A percentile compares a stretch with the other conserved stretches of the same genome.
These are phyloP conservation scores for Termitomyces heimii DNA, from an alignment of 768 basidiomycete species.

Conservation along the genomic window DNA sequence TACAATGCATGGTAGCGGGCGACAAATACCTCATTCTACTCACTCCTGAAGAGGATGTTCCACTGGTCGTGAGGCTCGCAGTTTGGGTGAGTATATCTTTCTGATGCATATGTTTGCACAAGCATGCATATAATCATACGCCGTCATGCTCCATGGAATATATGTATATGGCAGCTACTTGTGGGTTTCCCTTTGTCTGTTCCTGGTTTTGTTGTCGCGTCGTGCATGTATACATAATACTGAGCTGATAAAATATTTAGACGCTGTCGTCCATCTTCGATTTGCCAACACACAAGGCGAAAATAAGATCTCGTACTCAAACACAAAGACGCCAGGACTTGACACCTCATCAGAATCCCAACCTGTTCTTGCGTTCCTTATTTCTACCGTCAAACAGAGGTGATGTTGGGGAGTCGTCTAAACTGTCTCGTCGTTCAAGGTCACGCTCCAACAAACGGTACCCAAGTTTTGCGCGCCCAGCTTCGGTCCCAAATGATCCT, in stretches of 20 bases:
- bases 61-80: conserved; percentile 50
- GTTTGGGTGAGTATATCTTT: conserved; percentile 41
- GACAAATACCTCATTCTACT: conserved; percentile 61
- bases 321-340: neutral
- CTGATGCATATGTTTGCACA: neutral
- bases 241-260: conserved; percentile 26
- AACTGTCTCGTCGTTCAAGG: conserved; percentile 5
- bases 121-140: neutral
- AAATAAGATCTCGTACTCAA: conserved; percentile 28
- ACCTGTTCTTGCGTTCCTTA: conserved; percentile 18
- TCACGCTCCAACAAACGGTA: conserved; percentile 10
- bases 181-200: neutral
- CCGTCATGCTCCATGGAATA: neutral
- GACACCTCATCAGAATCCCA: conserved; percentile 4
- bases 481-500: conserved; percentile 29
- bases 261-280: conserved; percentile 57
- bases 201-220: neutral
- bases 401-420: conserved; percentile 7
- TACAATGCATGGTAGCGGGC: conserved; percentile 59
- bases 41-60: conserved; percentile 59
- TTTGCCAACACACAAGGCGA: conserved; percentile 50
- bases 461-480: conserved; percentile 23
- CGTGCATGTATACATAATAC: neutral
- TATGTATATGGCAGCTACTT: neutral
- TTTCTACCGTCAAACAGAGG: conserved; percentile 5